A percentile compares a stretch with the other conserved stretches of the same genome.
Evolutionary conservation across 2,329 filamentous ascomycete species (phyloP).

Genomic region (Venturia nashicola): DNA sequence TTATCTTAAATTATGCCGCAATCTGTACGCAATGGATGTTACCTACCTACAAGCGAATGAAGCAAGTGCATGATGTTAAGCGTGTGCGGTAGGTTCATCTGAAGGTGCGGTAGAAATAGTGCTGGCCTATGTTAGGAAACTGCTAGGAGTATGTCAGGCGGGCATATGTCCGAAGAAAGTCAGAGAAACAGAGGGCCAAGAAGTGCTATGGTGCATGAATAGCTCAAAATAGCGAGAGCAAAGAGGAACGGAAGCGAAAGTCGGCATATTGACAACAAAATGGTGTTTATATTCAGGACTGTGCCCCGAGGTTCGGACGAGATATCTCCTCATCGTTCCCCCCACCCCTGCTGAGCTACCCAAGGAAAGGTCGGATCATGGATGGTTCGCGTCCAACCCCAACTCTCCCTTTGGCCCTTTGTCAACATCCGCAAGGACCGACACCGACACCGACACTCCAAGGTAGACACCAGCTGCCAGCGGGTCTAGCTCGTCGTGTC

Average conservation of each 20-base stretch:
- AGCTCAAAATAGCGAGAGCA: not conserved
- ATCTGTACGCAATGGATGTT: not conserved
- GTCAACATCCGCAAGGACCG: not conserved
- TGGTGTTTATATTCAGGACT: not conserved
- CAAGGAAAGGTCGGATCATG: not conserved
- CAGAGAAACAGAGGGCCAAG: not conserved
- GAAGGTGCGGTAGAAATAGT: no score
- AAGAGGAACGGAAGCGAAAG: not conserved
- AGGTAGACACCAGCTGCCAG: no score
- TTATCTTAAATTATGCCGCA: no score
- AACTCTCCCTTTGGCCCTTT: not conserved
- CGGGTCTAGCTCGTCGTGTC: not conserved
- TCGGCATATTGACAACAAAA: not conserved
- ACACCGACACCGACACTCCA: no score
- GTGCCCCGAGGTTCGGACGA: not conserved
- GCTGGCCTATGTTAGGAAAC: no score
- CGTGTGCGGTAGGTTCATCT: no score
- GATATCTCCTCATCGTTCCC: not conserved
- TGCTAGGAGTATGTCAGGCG: not conserved
- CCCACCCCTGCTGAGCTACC: not conserved
- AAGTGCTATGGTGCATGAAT: not conserved
- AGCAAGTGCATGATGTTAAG: no score
- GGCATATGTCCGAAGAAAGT: not conserved
- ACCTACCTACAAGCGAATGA: no score
- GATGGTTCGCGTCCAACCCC: not conserved